Conservation (phyloP, 805 yeast genomes). For the Pichia kluyveri region DNA sequence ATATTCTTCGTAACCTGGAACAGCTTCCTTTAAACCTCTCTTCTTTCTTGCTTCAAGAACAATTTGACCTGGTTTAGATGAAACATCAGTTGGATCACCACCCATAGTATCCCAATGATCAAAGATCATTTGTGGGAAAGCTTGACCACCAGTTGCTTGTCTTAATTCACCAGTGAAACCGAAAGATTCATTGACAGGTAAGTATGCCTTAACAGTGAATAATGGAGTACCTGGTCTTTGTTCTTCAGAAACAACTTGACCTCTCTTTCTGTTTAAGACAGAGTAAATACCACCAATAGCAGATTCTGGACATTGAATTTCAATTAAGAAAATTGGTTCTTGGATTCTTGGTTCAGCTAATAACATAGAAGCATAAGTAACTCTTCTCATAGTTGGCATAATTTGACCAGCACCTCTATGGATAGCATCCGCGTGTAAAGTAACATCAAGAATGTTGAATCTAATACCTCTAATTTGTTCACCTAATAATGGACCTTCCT, state of each 20-base stretch:
- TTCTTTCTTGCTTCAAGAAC: constrained; percentile 72
- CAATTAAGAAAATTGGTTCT: constrained; percentile 99
- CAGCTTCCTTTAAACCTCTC: constrained; percentile 93
- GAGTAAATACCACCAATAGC: constrained; percentile 99
- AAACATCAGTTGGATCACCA: constrained; percentile 90
- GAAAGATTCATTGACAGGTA: constrained; percentile 99
- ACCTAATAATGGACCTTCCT: constrained; percentile 98
- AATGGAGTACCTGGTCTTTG: constrained; percentile 99
- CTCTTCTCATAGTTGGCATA: constrained; percentile 99
- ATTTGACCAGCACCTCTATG: constrained; percentile 99
- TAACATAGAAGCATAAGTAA: constrained; percentile 94
- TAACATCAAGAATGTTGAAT: constrained; percentile 97
- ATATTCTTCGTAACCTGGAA: constrained; percentile 99
- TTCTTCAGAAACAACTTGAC: constrained; percentile 98
- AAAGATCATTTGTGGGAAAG: constrained; percentile 99
- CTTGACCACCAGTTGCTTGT: constrained; percentile 99
- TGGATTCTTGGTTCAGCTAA: constrained; percentile 98
- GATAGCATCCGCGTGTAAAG: constrained; percentile 99
- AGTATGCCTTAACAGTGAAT: constrained; percentile 99
- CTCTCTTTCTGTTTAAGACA: constrained; percentile 98
- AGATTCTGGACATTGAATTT: constrained; percentile 98
- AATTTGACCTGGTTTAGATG: constrained; percentile 55
- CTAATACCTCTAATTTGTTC: constrained; percentile 94
- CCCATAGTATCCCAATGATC: constrained; percentile 93
- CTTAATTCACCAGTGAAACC: constrained; percentile 99